Percentiles rank a stretch among this genome's conserved stretches.
Evolutionary conservation across 148 eudicot genomes (phyloP).

Genomic region (Rhododendron vialii): DNA sequence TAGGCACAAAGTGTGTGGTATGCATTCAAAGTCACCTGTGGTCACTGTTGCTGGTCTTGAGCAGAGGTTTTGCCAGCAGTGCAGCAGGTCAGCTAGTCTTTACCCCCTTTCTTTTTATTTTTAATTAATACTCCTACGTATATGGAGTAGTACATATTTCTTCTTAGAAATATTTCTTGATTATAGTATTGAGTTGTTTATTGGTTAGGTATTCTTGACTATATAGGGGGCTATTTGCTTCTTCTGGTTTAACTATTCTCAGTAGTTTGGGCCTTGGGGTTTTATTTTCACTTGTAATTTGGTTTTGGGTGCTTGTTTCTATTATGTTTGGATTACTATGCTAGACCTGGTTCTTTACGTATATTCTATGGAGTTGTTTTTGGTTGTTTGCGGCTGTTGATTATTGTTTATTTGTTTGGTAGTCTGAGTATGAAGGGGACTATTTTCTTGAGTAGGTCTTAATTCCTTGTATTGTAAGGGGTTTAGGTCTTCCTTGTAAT

Average conservation of each 20-base stretch:
- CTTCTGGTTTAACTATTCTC: neutral
- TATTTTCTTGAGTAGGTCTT: neutral
- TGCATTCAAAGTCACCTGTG: conserved; percentile 65
- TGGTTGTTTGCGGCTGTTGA: neutral
- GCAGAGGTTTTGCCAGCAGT: conserved; percentile 96
- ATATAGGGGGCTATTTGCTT: neutral
- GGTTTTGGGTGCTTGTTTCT: neutral
- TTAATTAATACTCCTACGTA: neutral
- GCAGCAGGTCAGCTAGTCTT: conserved; percentile 59
- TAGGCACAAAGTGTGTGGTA: conserved; percentile 88
- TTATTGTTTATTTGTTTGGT: neutral
- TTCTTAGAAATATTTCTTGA: neutral
- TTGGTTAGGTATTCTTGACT: neutral
- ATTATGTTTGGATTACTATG: neutral
- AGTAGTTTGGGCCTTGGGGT: neutral
- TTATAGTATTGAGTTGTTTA: neutral
- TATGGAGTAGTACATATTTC: neutral
- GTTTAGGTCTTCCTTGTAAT: neutral
- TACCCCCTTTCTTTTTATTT: neutral
- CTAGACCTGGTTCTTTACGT: neutral
- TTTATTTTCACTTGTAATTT: neutral
- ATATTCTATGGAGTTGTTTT: neutral
- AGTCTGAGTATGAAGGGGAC: neutral
- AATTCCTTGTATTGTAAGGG: neutral
- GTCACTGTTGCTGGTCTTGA: conserved; percentile 76